Base-by-base conservation (phyloP, 371 early-diverging fungal species). In the Mortierella sp. region DNA sequence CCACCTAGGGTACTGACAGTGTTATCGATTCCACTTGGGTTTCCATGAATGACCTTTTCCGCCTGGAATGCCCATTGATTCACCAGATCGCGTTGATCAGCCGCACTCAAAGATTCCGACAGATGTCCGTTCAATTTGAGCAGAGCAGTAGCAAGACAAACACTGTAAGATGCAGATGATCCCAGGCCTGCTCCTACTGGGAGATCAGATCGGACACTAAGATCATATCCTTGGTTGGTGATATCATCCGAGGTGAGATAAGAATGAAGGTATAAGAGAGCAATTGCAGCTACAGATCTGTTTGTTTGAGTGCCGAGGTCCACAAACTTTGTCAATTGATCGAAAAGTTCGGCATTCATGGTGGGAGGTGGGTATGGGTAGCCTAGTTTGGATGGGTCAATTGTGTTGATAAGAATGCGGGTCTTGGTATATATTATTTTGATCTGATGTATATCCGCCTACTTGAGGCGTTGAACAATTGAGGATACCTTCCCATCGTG, bases 141-240 rank as follows among this genome's bases (percentile, higher is more conserved):
- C 38, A 98, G 72, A 3, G 93, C 92, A 0, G 96, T 88, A 2
- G 96, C 87, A n/a, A 97, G 69, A 19, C 87, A 89, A 15, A 96
- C 96, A 57, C 93, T 91, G 83, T 91, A 97, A 11, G 98, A 91
- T 1, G 99, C 99, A 6, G 98, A 97, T 6, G 97, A 97, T 3
- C 99, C 99, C 15, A 99, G 88, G 0, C 99, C 99, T 19, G 97
- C 93, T 22, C 98, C 97, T n/a, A 98, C 94, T 3, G 99, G 99
- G 7, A 99, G 71, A 41, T 84, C 83, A 0, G 97, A 96, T 15
- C 92, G 85, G 28, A 96, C 90, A 62, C 83, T 77, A 36, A 96
- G 70, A 6, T 88, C 89, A 47, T 94, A 87, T 4, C 90, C 90
- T 40, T 50, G 83, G 57, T 48, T 58, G 19, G 57, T 71, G 16